Conservation (phyloP, 2,329 filamentous ascomycete species). For the Aureobasidium melanogenum region DNA sequence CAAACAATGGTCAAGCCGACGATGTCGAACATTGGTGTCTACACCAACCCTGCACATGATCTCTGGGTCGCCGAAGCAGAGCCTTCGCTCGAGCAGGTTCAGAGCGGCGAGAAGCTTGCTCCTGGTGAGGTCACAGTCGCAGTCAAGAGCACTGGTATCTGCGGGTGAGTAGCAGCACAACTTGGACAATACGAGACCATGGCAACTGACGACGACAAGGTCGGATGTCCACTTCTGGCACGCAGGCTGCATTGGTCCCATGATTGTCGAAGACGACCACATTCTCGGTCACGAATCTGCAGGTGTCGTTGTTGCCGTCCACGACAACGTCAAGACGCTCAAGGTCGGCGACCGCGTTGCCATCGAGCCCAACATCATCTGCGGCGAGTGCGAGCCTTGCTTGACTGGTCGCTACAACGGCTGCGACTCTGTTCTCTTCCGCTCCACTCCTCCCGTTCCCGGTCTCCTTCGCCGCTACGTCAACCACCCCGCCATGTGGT, state of each 20-base stretch:
- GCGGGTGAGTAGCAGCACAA: constrained; percentile 53
- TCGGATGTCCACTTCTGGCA: constrained; percentile 98
- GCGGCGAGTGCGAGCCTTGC: constrained; percentile 82
- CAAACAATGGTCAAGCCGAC: constrained; percentile 20
- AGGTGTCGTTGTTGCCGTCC: constrained; percentile 69
- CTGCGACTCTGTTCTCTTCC: constrained; percentile 75
- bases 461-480: constrained; percentile 86
- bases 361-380: constrained; percentile 90
- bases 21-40: constrained; percentile 91
- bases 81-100: constrained; percentile 66
- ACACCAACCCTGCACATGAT: constrained; percentile 86
- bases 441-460: constrained; percentile 81
- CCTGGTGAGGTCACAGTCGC: constrained; percentile 79
- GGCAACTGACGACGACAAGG: constrained; percentile 42
- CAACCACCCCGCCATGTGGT: constrained; percentile 90
- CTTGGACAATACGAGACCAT: background rate
- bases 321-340: constrained; percentile 68
- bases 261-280: constrained; percentile 83
- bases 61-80: constrained; percentile 77
- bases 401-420: constrained; percentile 92
- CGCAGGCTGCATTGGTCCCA: constrained; percentile 86
- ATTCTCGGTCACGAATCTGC: constrained; percentile 93
- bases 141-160: constrained; percentile 91
- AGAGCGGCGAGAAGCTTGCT: constrained; percentile 59
- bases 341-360: constrained; percentile 85